Conservation (phyloP, 306 rosid genomes). For the Pyrus pyrifolia region DNA sequence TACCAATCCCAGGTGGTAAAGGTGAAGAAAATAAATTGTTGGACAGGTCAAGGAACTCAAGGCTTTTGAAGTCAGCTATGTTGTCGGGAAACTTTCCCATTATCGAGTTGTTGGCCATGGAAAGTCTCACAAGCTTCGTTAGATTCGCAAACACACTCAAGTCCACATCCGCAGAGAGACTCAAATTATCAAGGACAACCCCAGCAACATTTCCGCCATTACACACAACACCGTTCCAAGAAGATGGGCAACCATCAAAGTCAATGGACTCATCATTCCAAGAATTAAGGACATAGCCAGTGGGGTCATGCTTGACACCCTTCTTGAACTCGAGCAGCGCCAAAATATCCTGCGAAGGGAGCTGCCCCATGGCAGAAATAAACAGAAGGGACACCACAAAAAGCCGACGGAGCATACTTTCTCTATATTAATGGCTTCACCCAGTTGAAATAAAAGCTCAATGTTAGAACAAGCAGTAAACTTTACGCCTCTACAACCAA, state of each 20-base stretch:
- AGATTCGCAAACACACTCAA: conserved; percentile 72
- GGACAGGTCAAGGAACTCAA: conserved; percentile 74
- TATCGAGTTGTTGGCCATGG: conserved; percentile 77
- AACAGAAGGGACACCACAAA: conserved; percentile 54
- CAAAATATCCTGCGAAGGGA: conserved; percentile 94
- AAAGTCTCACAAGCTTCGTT: conserved; percentile 72
- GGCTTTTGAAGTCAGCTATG: conserved; percentile 60
- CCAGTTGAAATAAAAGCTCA: conserved; percentile 13
- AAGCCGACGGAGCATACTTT: conserved; percentile 39
- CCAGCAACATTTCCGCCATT: conserved; percentile 94
- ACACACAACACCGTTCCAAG: conserved; percentile 92
- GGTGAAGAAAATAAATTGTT: conserved; percentile 68
- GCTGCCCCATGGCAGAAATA: conserved; percentile 70
- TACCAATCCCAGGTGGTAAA: conserved; percentile 54
- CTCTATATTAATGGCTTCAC: conserved; percentile 5
- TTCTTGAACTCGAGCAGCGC: conserved; percentile 85
- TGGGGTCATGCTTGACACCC: conserved; percentile 91
- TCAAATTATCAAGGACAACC: conserved; percentile 74
- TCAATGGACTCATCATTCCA: conserved; percentile 99
- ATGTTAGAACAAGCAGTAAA: conserved; percentile 9
- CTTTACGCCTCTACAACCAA: conserved; percentile 13
- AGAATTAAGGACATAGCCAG: conserved; percentile 74
- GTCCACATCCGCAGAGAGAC: conserved; percentile 77
- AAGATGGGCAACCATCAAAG: conserved; percentile 93
- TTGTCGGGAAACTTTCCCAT: conserved; percentile 59